These are phyloP conservation scores for Agrocybe praecox DNA, from an alignment of 768 basidiomycete genomes.

Conservation along the genomic window DNA sequence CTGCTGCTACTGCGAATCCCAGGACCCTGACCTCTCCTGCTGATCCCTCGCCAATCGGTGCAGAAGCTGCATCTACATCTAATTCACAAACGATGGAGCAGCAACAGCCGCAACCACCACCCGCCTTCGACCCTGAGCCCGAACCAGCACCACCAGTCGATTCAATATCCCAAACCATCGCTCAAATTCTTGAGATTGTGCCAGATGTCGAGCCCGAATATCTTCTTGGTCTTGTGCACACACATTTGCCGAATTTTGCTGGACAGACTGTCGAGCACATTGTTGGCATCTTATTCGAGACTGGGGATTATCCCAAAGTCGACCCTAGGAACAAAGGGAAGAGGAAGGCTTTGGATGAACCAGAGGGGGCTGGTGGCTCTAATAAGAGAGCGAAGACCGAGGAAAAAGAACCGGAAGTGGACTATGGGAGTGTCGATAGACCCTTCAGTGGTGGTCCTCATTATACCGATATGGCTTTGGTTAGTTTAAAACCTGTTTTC, in stretches of 20 bases:
- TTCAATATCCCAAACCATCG: constrained; percentile 27
- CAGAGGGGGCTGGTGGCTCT: constrained; percentile 24
- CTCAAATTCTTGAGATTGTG: constrained; percentile 65
- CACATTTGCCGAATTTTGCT: constrained; percentile 36
- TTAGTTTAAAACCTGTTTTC: constrained; percentile 28
- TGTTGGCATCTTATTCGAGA: constrained; percentile 64
- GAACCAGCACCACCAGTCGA: constrained; percentile 12
- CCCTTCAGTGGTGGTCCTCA: constrained; percentile 37
- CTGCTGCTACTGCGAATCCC: neutral
- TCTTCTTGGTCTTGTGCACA: constrained; percentile 47
- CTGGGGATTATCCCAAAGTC: constrained; percentile 58
- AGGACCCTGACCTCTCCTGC: neutral
- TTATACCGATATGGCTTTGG: constrained; percentile 58
- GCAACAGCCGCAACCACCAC: constrained; percentile 5
- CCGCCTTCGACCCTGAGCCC: constrained; percentile 2
- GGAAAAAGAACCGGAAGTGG: constrained; percentile 47
- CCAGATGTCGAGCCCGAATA: constrained; percentile 70
- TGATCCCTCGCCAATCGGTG: neutral
- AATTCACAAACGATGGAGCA: no score
- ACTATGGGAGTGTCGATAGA: constrained; percentile 56
- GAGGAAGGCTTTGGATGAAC: constrained; percentile 32
- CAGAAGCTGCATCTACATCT: neutral
- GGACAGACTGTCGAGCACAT: constrained; percentile 48
- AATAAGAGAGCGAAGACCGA: constrained; percentile 33
- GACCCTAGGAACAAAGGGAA: constrained; percentile 28